Base-by-base conservation (phyloP, 2,329 filamentous ascomycete species). In the Chaetomium globosum region DNA sequence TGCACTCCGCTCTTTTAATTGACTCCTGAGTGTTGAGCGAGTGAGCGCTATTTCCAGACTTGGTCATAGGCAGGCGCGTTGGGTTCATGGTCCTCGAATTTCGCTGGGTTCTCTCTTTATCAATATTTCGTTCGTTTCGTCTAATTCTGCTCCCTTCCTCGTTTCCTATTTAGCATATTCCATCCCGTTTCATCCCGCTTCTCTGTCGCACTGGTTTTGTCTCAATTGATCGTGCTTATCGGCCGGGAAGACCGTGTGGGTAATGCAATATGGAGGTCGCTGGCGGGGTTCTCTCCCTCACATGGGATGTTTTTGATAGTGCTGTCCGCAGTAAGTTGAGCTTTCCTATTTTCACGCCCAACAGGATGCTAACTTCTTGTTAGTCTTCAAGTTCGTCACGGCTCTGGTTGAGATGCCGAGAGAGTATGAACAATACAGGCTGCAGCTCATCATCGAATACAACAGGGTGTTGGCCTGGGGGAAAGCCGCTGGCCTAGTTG, bases 401-500 rank as follows among this genome's bases (percentile, higher is more conserved):
- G 66, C 71, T 9, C 62, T 73, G 19, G 71, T 73, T 12, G 71
- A 73, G 6, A 72, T 72, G 71, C 71, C 71, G 13, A 54, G 68
- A 21, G 71, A 71, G 5, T 72, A 65, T 16, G 70, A 71, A 48
- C 70, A 71, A 46, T 70, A 71, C 61, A 53, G 70, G 28, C 56
- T 73, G n/a, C 71, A 73, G 33, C 68, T 73, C 10, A 67, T 73
- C 28, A 72, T 73, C 31, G 71, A 73, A 54, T 73, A 73, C 62
- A 72, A 73, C 52, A 67, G 71, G 4, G 67, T 73, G 9, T 59
- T 73, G 1, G 71, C 71, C 16, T 73, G 68, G 68, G 71, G 71
- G 6, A 72, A 73, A 52, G 71, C 71, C 4, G 71, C 65, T 9
- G 71, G 71, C 2, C 57, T 73, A 3, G 59, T 73, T 12, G 71